Evolutionary conservation across 2,329 filamentous ascomycete genomes (phyloP), one percentile per base, ranked within the genome.

Genomic region (Penicillium sp.): DNA sequence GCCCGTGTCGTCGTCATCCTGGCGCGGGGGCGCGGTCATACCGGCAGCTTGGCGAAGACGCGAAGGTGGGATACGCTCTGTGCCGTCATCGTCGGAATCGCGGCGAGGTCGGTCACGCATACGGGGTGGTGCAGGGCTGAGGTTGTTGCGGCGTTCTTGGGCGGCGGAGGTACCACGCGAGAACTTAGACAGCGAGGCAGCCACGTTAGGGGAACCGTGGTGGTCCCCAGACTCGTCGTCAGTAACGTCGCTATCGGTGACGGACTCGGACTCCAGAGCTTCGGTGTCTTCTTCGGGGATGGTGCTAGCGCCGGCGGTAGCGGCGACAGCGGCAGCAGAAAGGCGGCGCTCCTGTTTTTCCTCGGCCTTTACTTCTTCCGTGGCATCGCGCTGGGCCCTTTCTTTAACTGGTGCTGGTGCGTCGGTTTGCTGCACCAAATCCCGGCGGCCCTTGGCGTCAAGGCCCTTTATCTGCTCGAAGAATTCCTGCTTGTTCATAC

Each of bases 401-500:
- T 74, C 60, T 61, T 79, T 74, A 29, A 79, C 61, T 8, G 61
- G 53, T 20, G 72, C 67, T 2, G 76, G 74, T 1, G 71, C 75
- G 56, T 77, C 75, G 34, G 71, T 74, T 45, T 77, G 66, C 35
- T 79, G 71, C 4, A 78, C 72, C 5, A 76, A 59, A 46, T 75
- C 78, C 14, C 78, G 80, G 37, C 83, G 82, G 31, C 78, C 74
- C 64, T 83, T 86, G 26, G 85, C 81, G 59, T 86, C 84, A 68
- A 87, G 76, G 20, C 79, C 74, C 55, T 82, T 79, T 70, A 88
- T 84, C 63, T 86, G 81, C 56, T 81, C 74, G 65, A 87, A 85
- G 66, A 88, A 88, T 59, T 88, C 84, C 4, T 80, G 75, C 65
- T 86, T 87, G 73, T 80, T 85, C 82, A 87, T 84, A 42, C 85